Evolutionary conservation across 257 asterid species (phyloP).

Genomic region (Nicotiana attenuata): DNA sequence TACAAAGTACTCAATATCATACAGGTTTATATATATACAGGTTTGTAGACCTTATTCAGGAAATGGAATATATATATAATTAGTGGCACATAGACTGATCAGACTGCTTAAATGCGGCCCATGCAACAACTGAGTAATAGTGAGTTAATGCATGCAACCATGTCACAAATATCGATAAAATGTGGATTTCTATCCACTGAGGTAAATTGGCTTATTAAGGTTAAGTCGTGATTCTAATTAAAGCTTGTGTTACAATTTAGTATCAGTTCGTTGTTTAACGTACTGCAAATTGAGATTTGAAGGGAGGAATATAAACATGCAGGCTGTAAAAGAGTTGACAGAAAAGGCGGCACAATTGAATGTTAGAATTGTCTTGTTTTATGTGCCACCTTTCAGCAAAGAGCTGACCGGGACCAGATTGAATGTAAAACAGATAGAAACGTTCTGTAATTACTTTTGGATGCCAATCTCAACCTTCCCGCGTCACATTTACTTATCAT

Average conservation of each 20-base stretch:
- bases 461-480: not conserved
- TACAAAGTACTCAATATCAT: not conserved
- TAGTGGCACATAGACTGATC: not conserved
- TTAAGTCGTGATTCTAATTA: not conserved
- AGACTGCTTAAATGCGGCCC: not conserved
- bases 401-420: not conserved
- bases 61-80: not conserved
- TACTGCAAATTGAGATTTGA: not conserved
- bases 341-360: conserved; percentile 17
- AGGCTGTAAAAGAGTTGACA: conserved; percentile 5
- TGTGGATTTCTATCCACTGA: conserved; percentile 5
- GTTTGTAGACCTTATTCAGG: not conserved
- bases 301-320: not conserved
- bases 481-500: not conserved
- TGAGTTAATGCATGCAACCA: conserved; percentile 21
- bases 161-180: conserved; percentile 25
- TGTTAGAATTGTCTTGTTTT: conserved; percentile 20
- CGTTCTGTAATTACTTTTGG: not conserved
- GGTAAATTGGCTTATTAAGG: not conserved
- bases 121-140: conserved; percentile 1
- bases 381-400: conserved; percentile 26
- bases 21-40: not conserved
- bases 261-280: not conserved
- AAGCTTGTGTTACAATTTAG: not conserved
- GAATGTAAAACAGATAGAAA: not conserved